A percentile compares a stretch with the other conserved stretches of the same genome.
These are phyloP conservation scores for Penicillium aurantiogriseum DNA, from an alignment of 2,329 filamentous ascomycete species.

Conservation along the genomic window DNA sequence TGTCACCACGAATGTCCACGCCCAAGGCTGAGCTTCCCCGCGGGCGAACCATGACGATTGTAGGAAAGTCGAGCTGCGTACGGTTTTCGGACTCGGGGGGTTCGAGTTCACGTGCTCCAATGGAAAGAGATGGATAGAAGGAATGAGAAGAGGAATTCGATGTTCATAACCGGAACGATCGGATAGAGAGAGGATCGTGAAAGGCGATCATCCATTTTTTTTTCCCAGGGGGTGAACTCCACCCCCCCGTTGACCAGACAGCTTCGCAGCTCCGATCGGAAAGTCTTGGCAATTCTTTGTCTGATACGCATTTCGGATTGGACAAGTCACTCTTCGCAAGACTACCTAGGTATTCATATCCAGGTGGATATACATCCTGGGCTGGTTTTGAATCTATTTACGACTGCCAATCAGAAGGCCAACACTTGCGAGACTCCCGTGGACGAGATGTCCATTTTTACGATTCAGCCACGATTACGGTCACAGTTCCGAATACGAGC, in stretches of 20 bases:
- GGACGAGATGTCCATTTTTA: neutral
- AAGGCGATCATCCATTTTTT: conserved; percentile 5
- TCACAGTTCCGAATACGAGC: neutral
- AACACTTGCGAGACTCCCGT: neutral
- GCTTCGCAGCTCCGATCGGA: conserved; percentile 4
- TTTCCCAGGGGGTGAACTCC: conserved; percentile 5
- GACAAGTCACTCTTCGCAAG: neutral
- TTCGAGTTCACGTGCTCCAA: conserved; percentile 5
- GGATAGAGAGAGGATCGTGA: conserved; percentile 1
- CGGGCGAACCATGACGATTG: conserved; percentile 37
- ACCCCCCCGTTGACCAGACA: conserved; percentile 1
- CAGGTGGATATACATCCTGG: neutral
- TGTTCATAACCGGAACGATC: conserved; percentile 2
- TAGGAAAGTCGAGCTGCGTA: neutral
- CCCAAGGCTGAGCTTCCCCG: conserved; percentile 47
- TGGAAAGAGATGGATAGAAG: neutral
- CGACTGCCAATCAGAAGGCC: neutral
- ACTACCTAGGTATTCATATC: neutral
- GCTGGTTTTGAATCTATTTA: neutral
- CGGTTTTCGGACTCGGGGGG: neutral
- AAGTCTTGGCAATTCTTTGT: conserved; percentile 4
- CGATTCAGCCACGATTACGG: neutral
- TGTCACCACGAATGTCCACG: conserved; percentile 49
- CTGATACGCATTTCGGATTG: neutral
- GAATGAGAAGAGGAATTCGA: neutral